Base-by-base conservation (phyloP, 2,329 filamentous ascomycete species). In the Aspergillus sp. region DNA sequence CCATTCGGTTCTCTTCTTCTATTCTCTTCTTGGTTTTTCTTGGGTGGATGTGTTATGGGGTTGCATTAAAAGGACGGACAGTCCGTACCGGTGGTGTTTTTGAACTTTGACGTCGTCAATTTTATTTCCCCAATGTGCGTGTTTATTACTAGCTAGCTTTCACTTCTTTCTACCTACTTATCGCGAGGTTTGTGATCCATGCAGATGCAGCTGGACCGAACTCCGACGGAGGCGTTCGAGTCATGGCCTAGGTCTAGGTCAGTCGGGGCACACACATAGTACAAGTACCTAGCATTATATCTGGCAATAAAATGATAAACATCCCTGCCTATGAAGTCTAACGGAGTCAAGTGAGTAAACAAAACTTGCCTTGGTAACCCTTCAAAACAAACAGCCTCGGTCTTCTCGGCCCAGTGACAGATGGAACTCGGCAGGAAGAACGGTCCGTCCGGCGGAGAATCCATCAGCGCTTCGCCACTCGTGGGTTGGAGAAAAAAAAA, bases 1-100 rank as follows among this genome's bases (percentile, higher is more conserved):
- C 47, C 32, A 46, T 58, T 22, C 45, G 49, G 50, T 42, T 46
- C 46, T 45, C 12, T 24, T 45, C 12, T 24, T 54, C 36, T 31
- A 45, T 53, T 26, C 39, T 57, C 52, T 47, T 52, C 42, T 32
- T 55, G 56, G 50, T 32, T 42, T 53, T 55, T 60, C 46, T 32
- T 55, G 55, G 39, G 56, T 52, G 56, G 55, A 59, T 54, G 56
- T 57, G 47, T 55, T 26, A 54, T 46, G 57, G 62, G 60, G 58
- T 59, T 62, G 58, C 62, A 64, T 63, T 46, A 54, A 57, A 24
- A 49, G 52, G 53, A 31, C 55, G 51, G 54, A 61, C 53, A 59
- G 56, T 58, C 59, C 61, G 58, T 52, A 60, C 60, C 56, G 62
- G 60, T 56, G 62, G 59, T 59, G 59, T 60, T 60, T 51, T 47